Conservation (phyloP, 2,329 filamentous ascomycete genomes). For the Colletotrichum cordylinicola region DNA sequence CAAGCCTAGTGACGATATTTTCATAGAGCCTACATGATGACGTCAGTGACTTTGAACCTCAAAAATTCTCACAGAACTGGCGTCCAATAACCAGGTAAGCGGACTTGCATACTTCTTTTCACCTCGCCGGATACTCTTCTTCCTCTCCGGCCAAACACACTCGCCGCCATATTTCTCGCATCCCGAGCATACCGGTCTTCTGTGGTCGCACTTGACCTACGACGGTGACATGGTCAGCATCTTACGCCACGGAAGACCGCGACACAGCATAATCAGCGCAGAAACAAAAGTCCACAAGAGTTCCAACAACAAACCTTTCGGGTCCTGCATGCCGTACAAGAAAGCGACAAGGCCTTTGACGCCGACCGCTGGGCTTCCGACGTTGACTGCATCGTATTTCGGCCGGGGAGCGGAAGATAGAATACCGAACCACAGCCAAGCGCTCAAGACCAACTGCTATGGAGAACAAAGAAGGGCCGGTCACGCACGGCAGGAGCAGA, state of each 20-base stretch:
- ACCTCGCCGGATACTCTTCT: not conserved
- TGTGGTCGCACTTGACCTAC: conserved; percentile 5
- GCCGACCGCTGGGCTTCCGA: not conserved
- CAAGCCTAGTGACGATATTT: not conserved
- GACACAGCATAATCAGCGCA: not conserved
- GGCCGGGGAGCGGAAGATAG: not conserved
- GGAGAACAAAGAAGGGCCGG: not conserved
- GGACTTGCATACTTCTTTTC: not conserved
- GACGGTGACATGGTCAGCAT: not conserved
- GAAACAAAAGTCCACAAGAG: not conserved
- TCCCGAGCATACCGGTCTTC: not conserved
- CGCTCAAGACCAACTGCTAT: not conserved
- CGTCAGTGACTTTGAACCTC: not conserved
- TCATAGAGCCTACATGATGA: not conserved
- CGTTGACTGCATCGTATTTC: not conserved
- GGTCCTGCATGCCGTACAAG: not conserved
- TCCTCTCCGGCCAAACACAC: conserved; percentile 1
- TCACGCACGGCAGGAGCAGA: not conserved
- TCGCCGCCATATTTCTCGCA: not conserved
- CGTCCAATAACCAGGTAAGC: not conserved
- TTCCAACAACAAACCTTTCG: not conserved
- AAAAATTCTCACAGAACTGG: rapidly evolving
- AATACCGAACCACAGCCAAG: not conserved
- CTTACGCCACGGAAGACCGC: not conserved
- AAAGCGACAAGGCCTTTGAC: not conserved